These are phyloP conservation scores for Salvia sclarea DNA, from an alignment of 305 asterid species.

Conservation along the genomic window DNA sequence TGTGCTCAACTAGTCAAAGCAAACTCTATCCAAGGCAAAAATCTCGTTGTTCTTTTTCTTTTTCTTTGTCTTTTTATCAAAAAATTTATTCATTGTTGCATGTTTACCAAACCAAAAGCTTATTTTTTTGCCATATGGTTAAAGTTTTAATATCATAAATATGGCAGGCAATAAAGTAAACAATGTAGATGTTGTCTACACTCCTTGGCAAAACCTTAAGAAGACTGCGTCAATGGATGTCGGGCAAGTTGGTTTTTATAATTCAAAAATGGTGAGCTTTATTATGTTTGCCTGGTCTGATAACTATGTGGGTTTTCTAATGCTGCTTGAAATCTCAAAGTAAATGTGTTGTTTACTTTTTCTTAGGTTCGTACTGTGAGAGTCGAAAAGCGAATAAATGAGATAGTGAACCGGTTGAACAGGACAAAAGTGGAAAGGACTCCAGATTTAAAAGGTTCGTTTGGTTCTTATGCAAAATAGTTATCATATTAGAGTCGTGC, in stretches of 20 bases:
- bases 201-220: constrained; percentile 96
- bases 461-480: constrained; percentile 5
- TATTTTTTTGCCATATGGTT: background rate
- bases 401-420: constrained; percentile 83
- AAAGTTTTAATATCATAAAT: constrained; percentile 7
- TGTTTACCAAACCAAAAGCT: constrained; percentile 10
- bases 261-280: constrained; percentile 75
- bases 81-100: constrained; percentile 4
- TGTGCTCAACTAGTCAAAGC: constrained; percentile 94
- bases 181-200: constrained; percentile 90
- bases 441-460: constrained; percentile 83
- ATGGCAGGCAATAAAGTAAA: constrained; percentile 83
- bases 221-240: constrained; percentile 97
- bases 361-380: constrained; percentile 83
- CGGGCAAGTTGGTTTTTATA: constrained; percentile 96
- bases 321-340: constrained; percentile 21
- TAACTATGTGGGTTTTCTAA: constrained; percentile 4
- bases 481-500: background rate
- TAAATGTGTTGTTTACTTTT: constrained; percentile 21
- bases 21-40: constrained; percentile 87
- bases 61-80: too few species aligned
- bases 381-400: constrained; percentile 93
- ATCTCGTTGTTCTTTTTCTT: background rate
- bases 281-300: constrained; percentile 5
- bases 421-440: constrained; percentile 90